phyloP scores from a whole-genome alignment of 805 yeast species.

The Candida arabinofermentans region DNA sequence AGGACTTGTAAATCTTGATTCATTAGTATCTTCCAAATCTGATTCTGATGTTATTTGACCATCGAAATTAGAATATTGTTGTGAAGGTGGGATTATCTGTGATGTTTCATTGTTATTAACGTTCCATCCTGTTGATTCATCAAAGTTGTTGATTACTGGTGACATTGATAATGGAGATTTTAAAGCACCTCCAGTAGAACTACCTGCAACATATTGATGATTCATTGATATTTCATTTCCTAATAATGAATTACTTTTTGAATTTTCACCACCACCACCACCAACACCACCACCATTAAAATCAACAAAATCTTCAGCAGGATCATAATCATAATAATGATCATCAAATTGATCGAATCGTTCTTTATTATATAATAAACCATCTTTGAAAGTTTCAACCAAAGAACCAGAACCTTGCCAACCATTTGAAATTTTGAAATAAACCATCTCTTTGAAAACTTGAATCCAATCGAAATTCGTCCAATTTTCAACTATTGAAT shows the following conservation, averaged over 20 bases:
- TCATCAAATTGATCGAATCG: constrained; percentile 20
- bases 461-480: constrained; percentile 30
- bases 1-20: neutral
- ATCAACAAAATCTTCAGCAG: constrained; percentile 29
- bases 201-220: too few relatives aligned
- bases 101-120: too few relatives aligned
- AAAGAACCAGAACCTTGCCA: constrained; percentile 34
- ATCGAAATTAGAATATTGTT: neutral
- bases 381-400: constrained; percentile 29
- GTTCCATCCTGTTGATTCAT: neutral
- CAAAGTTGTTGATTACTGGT: neutral
- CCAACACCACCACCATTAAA: constrained; percentile 3
- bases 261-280: too few relatives aligned
- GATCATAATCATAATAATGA: constrained; percentile 25
- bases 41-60: neutral
- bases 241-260: neutral
- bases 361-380: constrained; percentile 27
- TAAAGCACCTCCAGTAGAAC: neutral
- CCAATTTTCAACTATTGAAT: constrained; percentile 33
- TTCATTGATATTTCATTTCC: too few relatives aligned
- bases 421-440: constrained; percentile 30
- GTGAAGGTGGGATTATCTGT: neutral
- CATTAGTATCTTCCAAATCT: neutral
- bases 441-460: constrained; percentile 35
- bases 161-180: neutral